Evolutionary conservation across 768 basidiomycete genomes (phyloP), one percentile per base, ranked within the genome.

Genomic region (Mycena polygramma): DNA sequence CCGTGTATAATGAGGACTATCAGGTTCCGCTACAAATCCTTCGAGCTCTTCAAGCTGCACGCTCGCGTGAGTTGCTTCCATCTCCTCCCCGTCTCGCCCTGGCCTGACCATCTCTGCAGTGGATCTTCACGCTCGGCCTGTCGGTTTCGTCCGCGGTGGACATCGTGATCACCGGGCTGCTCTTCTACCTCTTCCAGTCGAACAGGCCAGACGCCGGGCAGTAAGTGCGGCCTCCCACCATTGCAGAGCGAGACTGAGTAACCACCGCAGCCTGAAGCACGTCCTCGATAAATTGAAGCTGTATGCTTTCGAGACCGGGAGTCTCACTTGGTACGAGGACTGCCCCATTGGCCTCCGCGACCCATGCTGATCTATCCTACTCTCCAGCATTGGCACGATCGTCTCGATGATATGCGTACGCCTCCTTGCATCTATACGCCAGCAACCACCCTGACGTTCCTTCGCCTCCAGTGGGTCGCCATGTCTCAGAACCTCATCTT

Each of bases 81-180:
- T 22, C 24, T 26, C 39, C 24, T 6, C 46, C 13, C n/a, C 4
- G 11, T 1, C 1, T 5, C 19, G 2, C 7, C 17, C 22, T 35
- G 9, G 37, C 15, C 22, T 45, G 8, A 15, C 57, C 54, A 19
- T 36, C n/a, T 45, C 20, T 63, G 45, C 63, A 89, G 88, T 89
- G 88, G 87, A 75, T 87, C 30, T 88, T 88, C 70, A 89, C 88
- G 8, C 80, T 85, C 17, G 88, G 88, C 5, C 79, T 89, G 10
- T 83, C 85, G 0, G 78, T 89, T 43, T 89, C 88, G 1, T 83
- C 85, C 1, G 75, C 78, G 9, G 82, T 87, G 2, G 88, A 89
- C 66, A 76, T 89, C 43, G 45, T 88, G n/a, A 83, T 89, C 60
- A 85, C 88, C 0, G 80, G 74, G 0, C 83, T 83, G 13, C 77